Evolutionary conservation across 2,329 filamentous ascomycete genomes (phyloP).

Genomic region (Macroventuria anomochaeta): DNA sequence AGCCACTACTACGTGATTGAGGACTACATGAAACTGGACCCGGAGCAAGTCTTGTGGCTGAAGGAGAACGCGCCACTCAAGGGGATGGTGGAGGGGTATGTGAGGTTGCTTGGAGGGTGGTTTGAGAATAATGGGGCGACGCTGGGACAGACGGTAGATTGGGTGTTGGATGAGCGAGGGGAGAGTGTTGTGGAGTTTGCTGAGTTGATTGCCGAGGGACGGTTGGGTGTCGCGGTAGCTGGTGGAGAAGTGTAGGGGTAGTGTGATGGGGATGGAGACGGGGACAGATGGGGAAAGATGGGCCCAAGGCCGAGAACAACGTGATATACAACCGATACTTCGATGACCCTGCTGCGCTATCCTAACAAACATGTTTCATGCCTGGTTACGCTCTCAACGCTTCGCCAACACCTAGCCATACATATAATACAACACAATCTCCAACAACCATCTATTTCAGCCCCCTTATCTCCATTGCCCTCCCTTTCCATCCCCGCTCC

Average conservation of each 20-base stretch:
- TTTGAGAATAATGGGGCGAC: slow-evolving; percentile 70
- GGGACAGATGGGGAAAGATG: no score
- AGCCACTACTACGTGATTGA: slow-evolving; percentile 69
- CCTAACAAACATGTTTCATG: no score
- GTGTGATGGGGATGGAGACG: neutral
- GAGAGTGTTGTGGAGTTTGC: slow-evolving; percentile 64
- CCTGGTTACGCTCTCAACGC: no score
- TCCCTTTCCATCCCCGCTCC: no score
- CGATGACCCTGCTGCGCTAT: no score
- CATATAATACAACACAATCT: no score
- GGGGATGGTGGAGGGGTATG: slow-evolving; percentile 63
- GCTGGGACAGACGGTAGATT: slow-evolving; percentile 64
- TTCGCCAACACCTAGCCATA: no score
- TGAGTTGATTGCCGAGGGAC: slow-evolving; percentile 70
- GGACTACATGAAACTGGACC: slow-evolving; percentile 69
- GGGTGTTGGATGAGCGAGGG: slow-evolving; percentile 63
- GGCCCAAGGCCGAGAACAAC: no score
- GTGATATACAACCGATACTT: no score
- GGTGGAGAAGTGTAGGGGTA: slow-evolving; percentile 1
- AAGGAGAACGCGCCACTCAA: slow-evolving; percentile 63
- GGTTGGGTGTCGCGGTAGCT: slow-evolving; percentile 67
- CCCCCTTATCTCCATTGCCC: neutral
- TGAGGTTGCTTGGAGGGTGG: slow-evolving; percentile 60
- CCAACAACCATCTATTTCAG: no score
- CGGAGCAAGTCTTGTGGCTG: slow-evolving; percentile 64